Percentiles rank a stretch among this genome's conserved stretches.
These are phyloP conservation scores for Annona cherimola DNA, from an alignment of 164 flowering plant genomes.

Conservation along the genomic window DNA sequence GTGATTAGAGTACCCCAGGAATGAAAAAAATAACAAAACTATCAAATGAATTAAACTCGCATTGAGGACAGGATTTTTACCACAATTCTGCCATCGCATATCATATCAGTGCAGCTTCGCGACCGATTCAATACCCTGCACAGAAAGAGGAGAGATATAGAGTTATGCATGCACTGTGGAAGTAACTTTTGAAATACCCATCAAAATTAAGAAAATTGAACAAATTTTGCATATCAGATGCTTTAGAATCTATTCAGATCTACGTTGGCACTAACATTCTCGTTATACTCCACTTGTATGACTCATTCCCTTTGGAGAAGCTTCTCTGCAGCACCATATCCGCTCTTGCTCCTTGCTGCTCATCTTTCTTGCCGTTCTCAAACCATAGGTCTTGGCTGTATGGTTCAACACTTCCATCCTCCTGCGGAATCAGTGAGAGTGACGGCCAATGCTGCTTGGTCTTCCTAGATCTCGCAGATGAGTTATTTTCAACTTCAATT, in stretches of 20 bases:
- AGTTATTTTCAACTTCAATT: not conserved
- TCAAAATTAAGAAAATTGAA: not conserved
- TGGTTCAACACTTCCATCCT: constrained; percentile 32
- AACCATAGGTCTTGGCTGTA: constrained; percentile 39
- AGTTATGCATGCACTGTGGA: not conserved
- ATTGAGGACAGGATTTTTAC: constrained; percentile 3
- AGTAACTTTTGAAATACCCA: not conserved
- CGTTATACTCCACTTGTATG: constrained; percentile 5
- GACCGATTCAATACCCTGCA: constrained; percentile 18
- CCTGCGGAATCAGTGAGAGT: constrained; percentile 30
- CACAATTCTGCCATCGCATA: constrained; percentile 15
- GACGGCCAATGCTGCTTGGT: constrained; percentile 22
- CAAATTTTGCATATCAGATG: not conserved
- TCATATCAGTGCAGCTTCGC: constrained; percentile 27
- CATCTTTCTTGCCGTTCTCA: constrained; percentile 29
- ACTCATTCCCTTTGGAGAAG: constrained; percentile 8
- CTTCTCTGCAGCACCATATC: constrained; percentile 10
- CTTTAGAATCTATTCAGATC: not conserved
- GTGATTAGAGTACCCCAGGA: not conserved
- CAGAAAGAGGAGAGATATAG: not conserved
- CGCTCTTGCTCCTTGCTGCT: constrained; percentile 13
- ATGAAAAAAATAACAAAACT: not conserved
- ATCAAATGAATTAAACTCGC: not conserved
- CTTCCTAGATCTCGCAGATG: constrained; percentile 7
- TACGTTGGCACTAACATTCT: constrained; percentile 15